Percentiles rank a stretch among this genome's conserved stretches.
Evolutionary conservation across 2,329 filamentous ascomycete species (phyloP).

Genomic region (Cryphonectria radicalis): DNA sequence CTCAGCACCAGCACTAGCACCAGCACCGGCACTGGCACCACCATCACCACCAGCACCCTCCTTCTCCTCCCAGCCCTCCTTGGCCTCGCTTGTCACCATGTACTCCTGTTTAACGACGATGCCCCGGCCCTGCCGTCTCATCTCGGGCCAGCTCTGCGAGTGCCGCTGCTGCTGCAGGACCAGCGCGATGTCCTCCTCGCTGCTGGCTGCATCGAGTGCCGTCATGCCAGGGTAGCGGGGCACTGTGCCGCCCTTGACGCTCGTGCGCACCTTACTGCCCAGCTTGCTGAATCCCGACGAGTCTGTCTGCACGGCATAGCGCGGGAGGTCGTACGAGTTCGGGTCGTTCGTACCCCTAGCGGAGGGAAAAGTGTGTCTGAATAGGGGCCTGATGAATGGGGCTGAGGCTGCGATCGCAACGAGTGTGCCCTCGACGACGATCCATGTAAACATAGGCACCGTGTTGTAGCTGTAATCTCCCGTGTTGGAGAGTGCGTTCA

Average conservation of each 20-base stretch:
- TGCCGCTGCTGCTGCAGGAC: slow-evolving; percentile 5
- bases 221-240: slow-evolving; percentile 9
- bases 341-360: not conserved
- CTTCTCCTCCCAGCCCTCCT: not conserved
- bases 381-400: slow-evolving; percentile 18
- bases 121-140: not conserved
- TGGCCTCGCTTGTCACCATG: slow-evolving; percentile 16
- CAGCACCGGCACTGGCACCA: not conserved
- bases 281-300: slow-evolving; percentile 20
- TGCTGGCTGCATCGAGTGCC: slow-evolving; percentile 9
- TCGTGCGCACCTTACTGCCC: slow-evolving; percentile 18
- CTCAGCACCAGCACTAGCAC: not conserved
- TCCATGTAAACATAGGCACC: slow-evolving; percentile 25
- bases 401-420: slow-evolving; percentile 20
- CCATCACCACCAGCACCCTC: not conserved
- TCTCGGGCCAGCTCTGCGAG: slow-evolving; percentile 1
- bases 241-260: slow-evolving; percentile 4
- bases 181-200: slow-evolving; percentile 12
- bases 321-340: slow-evolving; percentile 18
- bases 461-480: slow-evolving; percentile 24
- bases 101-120: slow-evolving; percentile 20
- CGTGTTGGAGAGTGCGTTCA: slow-evolving; percentile 19
- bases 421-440: slow-evolving; percentile 20
- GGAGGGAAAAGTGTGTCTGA: slow-evolving; percentile 2
- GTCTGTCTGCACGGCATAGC: slow-evolving; percentile 14